phyloP scores from a whole-genome alignment of 2,329 filamentous ascomycete species.

The Lachnellula occidentalis region DNA sequence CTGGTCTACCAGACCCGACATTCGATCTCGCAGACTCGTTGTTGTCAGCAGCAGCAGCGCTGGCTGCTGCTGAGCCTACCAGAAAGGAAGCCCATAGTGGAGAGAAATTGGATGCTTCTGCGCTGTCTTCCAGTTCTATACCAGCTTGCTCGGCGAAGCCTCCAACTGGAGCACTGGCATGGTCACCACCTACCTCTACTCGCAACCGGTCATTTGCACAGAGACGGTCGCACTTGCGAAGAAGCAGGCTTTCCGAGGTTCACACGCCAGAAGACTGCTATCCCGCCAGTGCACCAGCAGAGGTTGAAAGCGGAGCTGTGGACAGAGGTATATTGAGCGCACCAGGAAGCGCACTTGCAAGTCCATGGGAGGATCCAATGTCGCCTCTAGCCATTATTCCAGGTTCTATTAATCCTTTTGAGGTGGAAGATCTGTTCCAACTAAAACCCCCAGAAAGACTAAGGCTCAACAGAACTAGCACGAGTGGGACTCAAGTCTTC shows the following conservation, averaged over 20 bases:
- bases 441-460: not conserved
- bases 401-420: not conserved
- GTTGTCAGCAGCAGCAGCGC: conserved; percentile 7
- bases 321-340: conserved; percentile 13
- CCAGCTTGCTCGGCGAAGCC: not conserved
- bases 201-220: too few relatives aligned
- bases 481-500: conserved; percentile 29
- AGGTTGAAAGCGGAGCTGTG: not conserved
- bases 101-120: not conserved
- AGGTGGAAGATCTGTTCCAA: not conserved
- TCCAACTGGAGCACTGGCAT: not conserved
- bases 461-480: conserved; percentile 22
- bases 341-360: conserved; percentile 14
- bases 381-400: not conserved
- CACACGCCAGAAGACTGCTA: conserved; percentile 20
- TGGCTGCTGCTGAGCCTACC: not conserved
- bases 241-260: conserved; percentile 26
- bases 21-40: conserved; percentile 9
- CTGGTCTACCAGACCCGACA: conserved; percentile 1
- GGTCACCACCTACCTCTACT: too few relatives aligned
- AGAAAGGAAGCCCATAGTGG: not conserved
- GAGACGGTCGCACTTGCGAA: conserved; percentile 3
- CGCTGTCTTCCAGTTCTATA: not conserved
- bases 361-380: conserved; percentile 10
- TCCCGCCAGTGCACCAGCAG: not conserved